A percentile compares a stretch with the other conserved stretches of the same genome.
These are phyloP conservation scores for Pythium dissotocum DNA, from an alignment of 352 stramenopile species.

Conservation along the genomic window DNA sequence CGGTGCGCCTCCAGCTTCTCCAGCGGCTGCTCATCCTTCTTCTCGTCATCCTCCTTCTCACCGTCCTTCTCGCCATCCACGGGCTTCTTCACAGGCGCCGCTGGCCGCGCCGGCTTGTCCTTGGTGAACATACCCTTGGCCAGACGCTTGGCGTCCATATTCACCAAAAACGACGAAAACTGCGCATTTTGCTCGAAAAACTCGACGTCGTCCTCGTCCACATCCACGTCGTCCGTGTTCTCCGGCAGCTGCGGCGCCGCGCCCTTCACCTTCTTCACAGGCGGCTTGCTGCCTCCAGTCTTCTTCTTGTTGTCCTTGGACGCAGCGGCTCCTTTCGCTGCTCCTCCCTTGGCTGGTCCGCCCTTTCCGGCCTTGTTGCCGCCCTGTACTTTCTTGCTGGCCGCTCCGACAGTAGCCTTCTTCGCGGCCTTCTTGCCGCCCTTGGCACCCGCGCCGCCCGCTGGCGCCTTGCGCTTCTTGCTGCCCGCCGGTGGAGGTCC, in stretches of 20 bases:
- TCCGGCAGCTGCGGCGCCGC: conserved; percentile 39
- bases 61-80: conserved; percentile 27
- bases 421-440: conserved; percentile 12
- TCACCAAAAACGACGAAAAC: conserved; percentile 73
- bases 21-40: conserved; percentile 53
- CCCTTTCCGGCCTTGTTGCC: not conserved
- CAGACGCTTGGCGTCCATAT: conserved; percentile 76
- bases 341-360: not conserved
- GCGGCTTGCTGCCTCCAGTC: conserved; percentile 3
- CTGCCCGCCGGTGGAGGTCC: conserved; percentile 13
- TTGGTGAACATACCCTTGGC: conserved; percentile 44
- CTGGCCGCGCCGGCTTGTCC: conserved; percentile 30
- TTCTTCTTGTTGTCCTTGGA: conserved; percentile 13
- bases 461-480: conserved; percentile 29
- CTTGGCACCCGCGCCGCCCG: conserved; percentile 13
- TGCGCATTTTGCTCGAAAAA: conserved; percentile 73
- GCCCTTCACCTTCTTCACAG: conserved; percentile 48
- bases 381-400: not conserved
- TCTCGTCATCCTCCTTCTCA: conserved; percentile 34
- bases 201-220: conserved; percentile 79
- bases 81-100: conserved; percentile 24
- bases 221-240: conserved; percentile 56
- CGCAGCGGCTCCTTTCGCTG: not conserved
- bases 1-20: conserved; percentile 78
- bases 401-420: not conserved